phyloP scores from a whole-genome alignment of 805 yeast genomes.

The Ogataea degrootiae region DNA sequence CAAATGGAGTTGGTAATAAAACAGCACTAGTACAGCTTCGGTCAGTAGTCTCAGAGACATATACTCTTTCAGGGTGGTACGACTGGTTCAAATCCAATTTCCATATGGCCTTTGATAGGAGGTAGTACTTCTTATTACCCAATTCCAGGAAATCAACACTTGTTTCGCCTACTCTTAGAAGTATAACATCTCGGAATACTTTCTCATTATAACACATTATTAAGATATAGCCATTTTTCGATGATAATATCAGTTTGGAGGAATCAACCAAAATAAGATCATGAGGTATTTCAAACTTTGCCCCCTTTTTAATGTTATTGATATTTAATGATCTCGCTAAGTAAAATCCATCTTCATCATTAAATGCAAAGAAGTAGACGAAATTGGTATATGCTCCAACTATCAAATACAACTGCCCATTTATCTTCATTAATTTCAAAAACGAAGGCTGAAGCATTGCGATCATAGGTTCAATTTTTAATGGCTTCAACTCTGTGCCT shows the following conservation, averaged over 20 bases:
- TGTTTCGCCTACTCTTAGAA: constrained; percentile 15
- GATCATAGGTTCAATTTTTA: constrained; percentile 6
- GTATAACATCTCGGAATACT: neutral
- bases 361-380: constrained; percentile 9
- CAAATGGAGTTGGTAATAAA: constrained; percentile 4
- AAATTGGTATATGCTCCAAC: constrained; percentile 16
- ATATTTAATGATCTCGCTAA: no score
- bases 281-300: constrained; percentile 9
- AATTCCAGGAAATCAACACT: constrained; percentile 15
- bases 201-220: neutral
- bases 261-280: constrained; percentile 2
- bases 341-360: neutral
- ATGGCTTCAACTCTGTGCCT: neutral
- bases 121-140: constrained; percentile 5
- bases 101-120: constrained; percentile 26
- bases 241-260: constrained; percentile 13
- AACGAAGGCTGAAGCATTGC: constrained; percentile 14
- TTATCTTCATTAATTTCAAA: constrained; percentile 5
- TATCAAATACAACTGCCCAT: constrained; percentile 4
- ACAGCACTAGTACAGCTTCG: constrained; percentile 14
- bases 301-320: neutral
- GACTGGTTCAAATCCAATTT: constrained; percentile 20
- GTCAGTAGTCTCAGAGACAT: constrained; percentile 22
- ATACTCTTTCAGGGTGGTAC: constrained; percentile 22
- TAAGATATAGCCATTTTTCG: constrained; percentile 21